Base-by-base conservation (phyloP, 225 moss, liverwort and hornwort species). In the Straminergon stramineum region DNA sequence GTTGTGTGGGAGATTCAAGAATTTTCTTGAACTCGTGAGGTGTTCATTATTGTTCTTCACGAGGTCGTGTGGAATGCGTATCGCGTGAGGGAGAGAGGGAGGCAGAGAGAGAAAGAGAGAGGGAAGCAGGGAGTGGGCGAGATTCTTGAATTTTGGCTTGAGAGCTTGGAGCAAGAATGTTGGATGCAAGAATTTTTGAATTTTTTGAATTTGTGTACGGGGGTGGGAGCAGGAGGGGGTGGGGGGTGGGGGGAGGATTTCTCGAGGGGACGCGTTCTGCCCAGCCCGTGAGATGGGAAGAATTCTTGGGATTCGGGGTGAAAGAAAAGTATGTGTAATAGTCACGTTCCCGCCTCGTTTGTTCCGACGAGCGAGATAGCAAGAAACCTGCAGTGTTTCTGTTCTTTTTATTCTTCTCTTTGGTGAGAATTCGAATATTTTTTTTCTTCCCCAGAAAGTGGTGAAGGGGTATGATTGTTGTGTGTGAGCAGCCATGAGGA, bases 401-500 rank as follows among this genome's bases (percentile, higher is more conserved):
- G 60, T 81, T 60, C 20, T 9, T 15, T 58, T n/a, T 48, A 48
- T 48, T 48, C 48, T 35, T 30, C 35, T 48, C 32, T 15, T 86
- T 15, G 52, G 76, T 41, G 60, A 63, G 63, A 66, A 66, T 66
- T 83, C 37, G n/a, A 60, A 17, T 58, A 58, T 6, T 75, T 27
- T 22, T 9, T 39, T 28, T 39, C 12, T 7, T 17, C 3, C 26
- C 51, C 27, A 66, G 52, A 52, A 83, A 66, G 71, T 32, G 57
- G 85, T 10, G 57, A 48, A 75, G 71, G 86, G 86, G 63, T 27
- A 76, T 75, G 52, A 31, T 77, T 65, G n/a, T 53, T 20, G 63
- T n/a, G 18, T 15, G 79, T 88, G 85, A 90, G 88, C 83, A 94
- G 92, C 88, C 37, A 92, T 96, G 96, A 98, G 93, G 96, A 97